These are phyloP conservation scores for Colletotrichum ledebouriae DNA, from an alignment of 2,329 filamentous ascomycete genomes.

Conservation along the genomic window DNA sequence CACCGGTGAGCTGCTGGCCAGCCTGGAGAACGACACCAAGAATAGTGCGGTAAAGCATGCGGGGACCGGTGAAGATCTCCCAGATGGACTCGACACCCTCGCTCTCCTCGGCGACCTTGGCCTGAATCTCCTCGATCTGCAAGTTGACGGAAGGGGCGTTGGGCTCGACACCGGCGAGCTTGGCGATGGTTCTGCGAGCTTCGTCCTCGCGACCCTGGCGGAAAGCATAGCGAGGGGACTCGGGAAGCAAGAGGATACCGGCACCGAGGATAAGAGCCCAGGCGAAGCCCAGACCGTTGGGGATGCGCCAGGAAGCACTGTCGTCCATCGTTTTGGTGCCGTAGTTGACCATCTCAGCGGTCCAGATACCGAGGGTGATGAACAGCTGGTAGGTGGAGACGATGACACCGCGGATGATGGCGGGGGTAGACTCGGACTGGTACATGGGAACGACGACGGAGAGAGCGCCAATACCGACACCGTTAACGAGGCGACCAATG, in stretches of 20 bases:
- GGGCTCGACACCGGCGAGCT: conserved; percentile 58
- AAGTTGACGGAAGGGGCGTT: conserved; percentile 57
- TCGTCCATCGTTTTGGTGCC: conserved; percentile 64
- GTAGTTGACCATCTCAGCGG: conserved; percentile 70
- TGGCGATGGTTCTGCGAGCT: conserved; percentile 62
- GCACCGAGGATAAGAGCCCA: conserved; percentile 67
- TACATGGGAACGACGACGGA: conserved; percentile 78
- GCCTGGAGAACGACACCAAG: conserved; percentile 74
- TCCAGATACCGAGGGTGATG: conserved; percentile 77
- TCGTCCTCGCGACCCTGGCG: conserved; percentile 61
- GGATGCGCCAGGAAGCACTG: conserved; percentile 73
- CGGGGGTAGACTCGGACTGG: conserved; percentile 74
- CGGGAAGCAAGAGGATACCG: conserved; percentile 66
- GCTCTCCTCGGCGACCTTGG: conserved; percentile 64
- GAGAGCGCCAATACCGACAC: conserved; percentile 74
- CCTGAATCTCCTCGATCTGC: conserved; percentile 65
- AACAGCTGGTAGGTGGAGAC: conserved; percentile 77
- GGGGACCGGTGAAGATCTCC: conserved; percentile 77
- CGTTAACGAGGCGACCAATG: conserved; percentile 74
- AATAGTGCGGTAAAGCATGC: conserved; percentile 74
- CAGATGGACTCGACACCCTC: conserved; percentile 59
- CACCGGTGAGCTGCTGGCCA: conserved; percentile 77
- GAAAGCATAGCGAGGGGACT: conserved; percentile 67
- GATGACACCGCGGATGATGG: conserved; percentile 73
- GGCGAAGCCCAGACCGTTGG: conserved; percentile 68